Evolutionary conservation across 192 early-diverging fungal genomes (phyloP), one percentile per base, ranked within the genome.

Genomic region (Rhizophagus prolifer): DNA sequence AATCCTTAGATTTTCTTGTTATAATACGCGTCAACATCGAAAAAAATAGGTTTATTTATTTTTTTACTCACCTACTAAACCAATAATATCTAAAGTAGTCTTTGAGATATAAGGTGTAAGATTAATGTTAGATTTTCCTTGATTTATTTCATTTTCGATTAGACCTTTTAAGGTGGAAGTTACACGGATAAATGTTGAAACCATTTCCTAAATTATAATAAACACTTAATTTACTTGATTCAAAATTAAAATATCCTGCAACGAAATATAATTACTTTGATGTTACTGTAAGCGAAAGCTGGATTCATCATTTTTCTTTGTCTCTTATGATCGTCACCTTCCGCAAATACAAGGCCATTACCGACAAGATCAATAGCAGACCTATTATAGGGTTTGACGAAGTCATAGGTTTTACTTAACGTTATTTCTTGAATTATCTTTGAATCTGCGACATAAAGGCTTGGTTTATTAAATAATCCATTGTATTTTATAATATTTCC

Each of bases 261-360:
- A 34, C 6, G 28, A 59, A 90, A 9, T 84, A 41, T 44, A 44
- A 44, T 44, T 8, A 71, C 75, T 30, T 86, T 85, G 44, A 88
- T 82, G 12, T 82, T 74, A 23, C 75, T 65, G 58, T 81, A 60
- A 10, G 79, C 71, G 34, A 90, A 90, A 13, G 86, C 83, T 9
- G 88, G 88, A 74, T 86, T 87, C 12, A 90, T 60, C 86, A 88
- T 82, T 68, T 87, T 88, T 47, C 88, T 82, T 58, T 90, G 88
- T 46, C 79, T 76, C 44, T 66, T 71, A 72, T 90, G 88, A 10
- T 34, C 83, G 44, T 79, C 82, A 1, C 88, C 88, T 72, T 90
- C 88, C 3, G 83, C 81, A 12, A 90, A 74, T 34, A 90, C 50
- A 9, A 90, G 58, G 10, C 88, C 88, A 28, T 80, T 61, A 13